A percentile compares a stretch with the other conserved stretches of the same genome.
These are phyloP conservation scores for Flueggea neowawraea DNA, from an alignment of 441 rosid genomes.

Conservation along the genomic window DNA sequence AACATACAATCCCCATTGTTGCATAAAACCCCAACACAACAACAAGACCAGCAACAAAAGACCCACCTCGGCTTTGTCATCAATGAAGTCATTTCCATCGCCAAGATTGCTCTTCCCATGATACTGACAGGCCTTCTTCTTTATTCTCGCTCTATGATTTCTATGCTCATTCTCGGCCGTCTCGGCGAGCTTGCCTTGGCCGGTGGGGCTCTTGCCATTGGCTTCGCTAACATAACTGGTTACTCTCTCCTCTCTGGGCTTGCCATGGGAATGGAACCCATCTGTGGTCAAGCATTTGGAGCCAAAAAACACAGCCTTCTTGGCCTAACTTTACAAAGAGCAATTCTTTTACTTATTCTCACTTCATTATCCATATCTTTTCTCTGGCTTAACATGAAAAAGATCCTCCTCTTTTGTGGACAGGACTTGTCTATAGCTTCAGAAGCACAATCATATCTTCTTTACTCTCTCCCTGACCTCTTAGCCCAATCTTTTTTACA, in stretches of 20 bases:
- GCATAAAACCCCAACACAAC: slow-evolving; percentile 20
- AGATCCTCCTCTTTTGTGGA: slow-evolving; percentile 47
- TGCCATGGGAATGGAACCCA: slow-evolving; percentile 90
- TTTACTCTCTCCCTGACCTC: slow-evolving; percentile 81
- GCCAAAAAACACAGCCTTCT: slow-evolving; percentile 57
- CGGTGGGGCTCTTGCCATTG: slow-evolving; percentile 83
- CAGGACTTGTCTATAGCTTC: slow-evolving; percentile 61
- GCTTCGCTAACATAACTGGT: slow-evolving; percentile 90
- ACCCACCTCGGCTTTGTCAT: slow-evolving; percentile 24
- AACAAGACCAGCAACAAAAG: slow-evolving; percentile 7
- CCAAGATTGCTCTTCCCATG: slow-evolving; percentile 65
- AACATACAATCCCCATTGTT: slow-evolving; percentile 24
- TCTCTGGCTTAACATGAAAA: slow-evolving; percentile 75
- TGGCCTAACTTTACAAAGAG: slow-evolving; percentile 58
- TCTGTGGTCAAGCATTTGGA: slow-evolving; percentile 89
- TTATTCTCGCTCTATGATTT: slow-evolving; percentile 88
- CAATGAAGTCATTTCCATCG: slow-evolving; percentile 51
- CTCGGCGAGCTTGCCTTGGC: slow-evolving; percentile 74
- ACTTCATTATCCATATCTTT: slow-evolving; percentile 59
- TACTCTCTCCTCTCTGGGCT: slow-evolving; percentile 89
- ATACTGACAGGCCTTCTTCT: slow-evolving; percentile 70
- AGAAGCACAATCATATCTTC: slow-evolving; percentile 58
- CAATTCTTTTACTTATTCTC: slow-evolving; percentile 54
- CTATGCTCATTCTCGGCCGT: slow-evolving; percentile 72
- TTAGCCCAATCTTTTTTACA: slow-evolving; percentile 73